Base-by-base conservation (phyloP, 345 rosid genomes). In the Dimocarpus longan region DNA sequence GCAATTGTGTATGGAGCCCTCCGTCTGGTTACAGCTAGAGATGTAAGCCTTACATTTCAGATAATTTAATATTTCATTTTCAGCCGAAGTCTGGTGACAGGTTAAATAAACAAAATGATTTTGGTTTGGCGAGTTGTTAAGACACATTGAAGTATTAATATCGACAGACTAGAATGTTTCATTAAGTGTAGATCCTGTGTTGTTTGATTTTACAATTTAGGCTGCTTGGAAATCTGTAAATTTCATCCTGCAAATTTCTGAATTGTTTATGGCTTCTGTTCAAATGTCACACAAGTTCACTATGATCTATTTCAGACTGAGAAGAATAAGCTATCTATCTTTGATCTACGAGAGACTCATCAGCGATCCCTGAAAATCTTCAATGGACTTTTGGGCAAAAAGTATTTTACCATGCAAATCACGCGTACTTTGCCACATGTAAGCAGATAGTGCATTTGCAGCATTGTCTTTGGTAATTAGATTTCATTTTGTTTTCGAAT, bases 361-460 rank as follows among this genome's bases (percentile, higher is more conserved):
- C 40, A 9, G 40, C 48, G 19, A 0, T 54, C 76, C 8, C 40
- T 12, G 43, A 8, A 78, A 68, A 71, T 70, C 39, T 57, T 67
- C 68, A 64, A 80, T 43, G 65, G 76, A 43, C 13, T 69, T 40
- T 60, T 71, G 22, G 68, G 66, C 64, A 76, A 50, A 59, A 79
- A 52, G 76, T 60, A 59, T 44, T 66, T 73, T 71, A 70, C 70
- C 52, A 56, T 68, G 76, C 39, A 77, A 63, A 66, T 82, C 62
- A 2, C 70, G 21, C 76, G 62, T 15, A 32, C 54, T 76, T 71
- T 74, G 44, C 85, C 80, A 16, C 80, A 77, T 71, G 89, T 86
- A 77, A 82, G 89, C 46, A 26, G 19, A 9, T 64, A 42, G 28
- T 39, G 37, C 40, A 59, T 13, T 57, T 32, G 5, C 52, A 44